Evolutionary conservation across 31 red algal species (phyloP), one percentile per base, ranked within the genome.

Genomic region (Asparagopsis taxiformis): DNA sequence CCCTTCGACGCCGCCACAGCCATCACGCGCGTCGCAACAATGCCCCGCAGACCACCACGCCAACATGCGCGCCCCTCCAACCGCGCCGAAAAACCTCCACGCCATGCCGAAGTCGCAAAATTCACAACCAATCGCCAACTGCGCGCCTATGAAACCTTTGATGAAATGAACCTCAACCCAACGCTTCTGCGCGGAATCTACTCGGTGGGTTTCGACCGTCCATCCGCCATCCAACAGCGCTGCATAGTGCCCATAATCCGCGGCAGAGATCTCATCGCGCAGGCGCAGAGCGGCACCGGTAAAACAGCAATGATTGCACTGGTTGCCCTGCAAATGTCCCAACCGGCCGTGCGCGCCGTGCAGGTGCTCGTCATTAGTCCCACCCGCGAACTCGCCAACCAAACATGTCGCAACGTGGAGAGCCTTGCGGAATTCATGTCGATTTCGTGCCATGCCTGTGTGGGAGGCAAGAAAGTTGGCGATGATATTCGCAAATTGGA

Each of bases 281-380:
- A 97, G 68, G 88, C 94, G 1, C 94, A 97, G 64, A 79, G 61
- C 15, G 94, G 94, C 29, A 97, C 94, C 0, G 94, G 94, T 0
- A 97, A 97, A 59, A 97, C 94, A 0, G 87, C 89, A 16, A 92
- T 97, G 93, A 79, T 91, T 32, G 78, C 82, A 10, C 50, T 97
- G 0, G 66, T 86, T 22, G 74, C 87, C 0, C 56, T 96, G 66
- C 86, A 90, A 29, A 21, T 79, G 1, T 59, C 68, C 1, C 29
- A 56, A n/a, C 59, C 75, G 6, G 37, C 57, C 5, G 44, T 68
- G 34, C 8, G 30, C 15, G 59, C 67, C 29, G 82, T 92, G 30
- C 93, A 97, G 55, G 93, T 92, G 44, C 84, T 97, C 21, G 74
- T 91, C 16, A 38, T 97, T 2, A 84, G 74, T 63, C 94, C 94